Conservation (phyloP, 2,329 filamentous ascomycete genomes). For the Penicillium sp. region DNA sequence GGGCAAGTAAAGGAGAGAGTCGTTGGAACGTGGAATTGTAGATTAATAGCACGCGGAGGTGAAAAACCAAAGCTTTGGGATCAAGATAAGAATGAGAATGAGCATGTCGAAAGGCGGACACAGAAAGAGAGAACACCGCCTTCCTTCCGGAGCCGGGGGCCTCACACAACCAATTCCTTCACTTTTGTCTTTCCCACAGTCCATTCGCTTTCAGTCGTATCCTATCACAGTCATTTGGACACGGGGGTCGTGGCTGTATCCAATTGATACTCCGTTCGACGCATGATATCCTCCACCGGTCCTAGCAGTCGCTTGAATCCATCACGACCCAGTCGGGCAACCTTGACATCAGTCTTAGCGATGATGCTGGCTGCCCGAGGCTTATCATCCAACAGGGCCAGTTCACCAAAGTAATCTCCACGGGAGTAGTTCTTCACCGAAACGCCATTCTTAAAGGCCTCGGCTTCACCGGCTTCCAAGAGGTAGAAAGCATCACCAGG, state of each 20-base stretch:
- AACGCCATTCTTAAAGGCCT: conserved; percentile 78
- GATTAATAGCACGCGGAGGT: not conserved
- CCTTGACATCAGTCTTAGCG: conserved; percentile 84
- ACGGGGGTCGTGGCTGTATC: conserved; percentile 34
- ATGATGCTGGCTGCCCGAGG: conserved; percentile 89
- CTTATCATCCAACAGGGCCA: conserved; percentile 90
- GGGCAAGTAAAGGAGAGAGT: not conserved
- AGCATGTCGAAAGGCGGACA: not conserved
- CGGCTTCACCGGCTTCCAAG: conserved; percentile 82
- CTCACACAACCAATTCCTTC: not conserved
- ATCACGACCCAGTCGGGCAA: conserved; percentile 87
- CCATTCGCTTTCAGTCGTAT: conserved; percentile 23
- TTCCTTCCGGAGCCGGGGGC: not conserved
- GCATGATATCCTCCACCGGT: conserved; percentile 92
- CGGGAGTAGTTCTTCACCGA: conserved; percentile 81
- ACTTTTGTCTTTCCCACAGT: conserved; percentile 6
- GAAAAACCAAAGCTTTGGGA: not conserved
- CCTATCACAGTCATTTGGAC: conserved; percentile 29
- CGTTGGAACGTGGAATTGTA: not conserved
- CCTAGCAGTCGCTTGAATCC: conserved; percentile 93
- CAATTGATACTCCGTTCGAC: conserved; percentile 60
- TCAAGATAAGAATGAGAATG: not conserved
- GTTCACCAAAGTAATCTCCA: conserved; percentile 95
- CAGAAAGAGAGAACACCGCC: not conserved
- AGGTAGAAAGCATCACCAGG: conserved; percentile 90